Conservation (phyloP, 106 monocot species). For the Platanthera zijinensis region DNA sequence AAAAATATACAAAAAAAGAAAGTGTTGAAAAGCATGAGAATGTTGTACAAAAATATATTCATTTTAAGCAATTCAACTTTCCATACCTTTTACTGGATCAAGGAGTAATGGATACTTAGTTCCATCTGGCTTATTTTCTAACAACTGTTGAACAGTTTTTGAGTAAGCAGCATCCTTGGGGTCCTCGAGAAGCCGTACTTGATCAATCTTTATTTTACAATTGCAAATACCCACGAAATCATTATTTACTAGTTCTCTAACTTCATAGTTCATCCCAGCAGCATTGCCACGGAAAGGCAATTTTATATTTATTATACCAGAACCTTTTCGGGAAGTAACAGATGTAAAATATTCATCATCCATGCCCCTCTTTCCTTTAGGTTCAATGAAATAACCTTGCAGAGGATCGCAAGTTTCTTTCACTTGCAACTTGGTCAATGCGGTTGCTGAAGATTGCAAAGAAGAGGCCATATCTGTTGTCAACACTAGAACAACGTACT, state of each 20-base stretch:
- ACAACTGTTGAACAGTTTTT: constrained; percentile 75
- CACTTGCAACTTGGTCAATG: constrained; percentile 26
- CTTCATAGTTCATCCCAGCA: constrained; percentile 65
- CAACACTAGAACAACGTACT: constrained; percentile 73
- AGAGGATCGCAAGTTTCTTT: constrained; percentile 29
- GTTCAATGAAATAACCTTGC: constrained; percentile 64
- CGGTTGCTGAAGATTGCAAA: constrained; percentile 21
- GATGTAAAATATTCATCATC: constrained; percentile 73
- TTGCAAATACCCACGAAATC: constrained; percentile 73
- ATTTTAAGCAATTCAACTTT: background rate
- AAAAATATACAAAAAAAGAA: background rate
- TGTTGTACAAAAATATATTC: background rate
- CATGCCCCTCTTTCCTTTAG: constrained; percentile 80
- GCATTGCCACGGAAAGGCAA: constrained; percentile 70
- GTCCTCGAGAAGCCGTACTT: constrained; percentile 80
- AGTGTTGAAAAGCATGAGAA: background rate
- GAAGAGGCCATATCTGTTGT: constrained; percentile 46
- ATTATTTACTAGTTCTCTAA: constrained; percentile 58
- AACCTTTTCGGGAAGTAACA: constrained; percentile 47
- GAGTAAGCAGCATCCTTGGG: constrained; percentile 63
- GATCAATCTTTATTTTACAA: constrained; percentile 81
- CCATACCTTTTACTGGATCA: constrained; percentile 83
- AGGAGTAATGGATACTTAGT: constrained; percentile 64
- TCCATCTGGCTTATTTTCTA: constrained; percentile 40
- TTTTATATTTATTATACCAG: constrained; percentile 71